phyloP scores from a whole-genome alignment of 805 yeast genomes.

The Suhomyces emberorum region DNA sequence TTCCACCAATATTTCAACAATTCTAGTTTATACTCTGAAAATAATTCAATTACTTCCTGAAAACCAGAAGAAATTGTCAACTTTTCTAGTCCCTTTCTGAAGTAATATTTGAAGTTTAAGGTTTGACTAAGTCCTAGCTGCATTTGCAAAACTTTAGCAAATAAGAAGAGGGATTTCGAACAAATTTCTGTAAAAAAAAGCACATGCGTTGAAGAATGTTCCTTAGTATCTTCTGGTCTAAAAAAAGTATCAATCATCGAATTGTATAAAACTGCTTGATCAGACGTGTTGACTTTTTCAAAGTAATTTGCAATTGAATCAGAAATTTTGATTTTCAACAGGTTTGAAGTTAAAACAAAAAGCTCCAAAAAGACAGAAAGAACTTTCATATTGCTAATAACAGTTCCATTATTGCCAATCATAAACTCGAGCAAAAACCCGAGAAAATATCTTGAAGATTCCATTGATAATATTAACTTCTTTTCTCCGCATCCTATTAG shows the following conservation, averaged over 20 bases:
- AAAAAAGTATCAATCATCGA: not conserved
- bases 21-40: conserved; percentile 28
- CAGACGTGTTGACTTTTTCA: not conserved
- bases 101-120: no score
- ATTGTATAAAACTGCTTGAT: not conserved
- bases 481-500: conserved; percentile 39
- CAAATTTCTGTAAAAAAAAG: not conserved
- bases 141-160: no score
- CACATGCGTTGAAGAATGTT: not conserved
- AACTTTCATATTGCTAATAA: conserved; percentile 15
- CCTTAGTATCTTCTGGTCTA: not conserved
- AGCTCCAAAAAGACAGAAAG: not conserved
- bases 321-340: not conserved
- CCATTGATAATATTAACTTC: conserved; percentile 37
- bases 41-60: conserved; percentile 15
- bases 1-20: conserved; percentile 45
- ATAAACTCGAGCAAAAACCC: conserved; percentile 30
- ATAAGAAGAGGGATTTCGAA: not conserved
- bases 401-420: conserved; percentile 21
- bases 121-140: not conserved
- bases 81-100: not conserved
- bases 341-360: not conserved
- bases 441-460: conserved; percentile 28
- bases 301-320: not conserved
- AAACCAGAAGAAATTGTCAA: not conserved